Base-by-base conservation (phyloP, 2,329 filamentous ascomycete genomes). In the Epichloe sibirici region DNA sequence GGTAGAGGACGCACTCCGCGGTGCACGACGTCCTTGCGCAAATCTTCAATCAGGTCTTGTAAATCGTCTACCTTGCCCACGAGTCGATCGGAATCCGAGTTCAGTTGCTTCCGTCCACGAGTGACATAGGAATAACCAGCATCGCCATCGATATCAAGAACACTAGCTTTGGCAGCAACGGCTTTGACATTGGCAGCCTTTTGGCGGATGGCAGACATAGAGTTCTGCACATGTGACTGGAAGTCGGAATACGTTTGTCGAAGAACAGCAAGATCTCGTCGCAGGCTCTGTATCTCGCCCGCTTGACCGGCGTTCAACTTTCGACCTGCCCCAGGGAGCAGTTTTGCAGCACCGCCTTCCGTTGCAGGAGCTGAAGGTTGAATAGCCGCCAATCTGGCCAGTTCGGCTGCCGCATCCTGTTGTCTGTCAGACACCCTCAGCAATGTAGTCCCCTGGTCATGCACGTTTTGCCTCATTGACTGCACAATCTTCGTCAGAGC, bases 1-100 rank as follows among this genome's bases (percentile, higher is more conserved):
- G 91, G 90, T 38, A 94, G 74, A 8, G 93, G 93, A 38, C 93
- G 85, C 45, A 98, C 93, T 53, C 93, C 93, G 54, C 93, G 88
- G 54, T 83, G 78, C 46, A 98, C 93, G 45, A 98, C 93, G 64
- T 98, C 93, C 72, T 98, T 97, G 56, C 93, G 89, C 44, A 98
- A 78, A 65, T 98, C 93, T 68, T 98, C 93, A 21, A 98, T 88
- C 51, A 93, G 76, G 67, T 98, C 93, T 70, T 97, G 93, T n/a
- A 98, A 78, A 63, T 97, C 91, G 65, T 98, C 93, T 11, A 98
- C 93, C 63, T 89, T 86, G 59, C 82, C 85, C 58, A 98, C 90
- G 53, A 98, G 83, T 57, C 83, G 85, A 67, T 97, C 91, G 0
- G 89, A 95, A 65, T 97, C 91, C 28, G 85, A 77, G 49, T 85